Conservation (phyloP, 495 filamentous ascomycete genomes). For the Aspergillus panamensis region DNA sequence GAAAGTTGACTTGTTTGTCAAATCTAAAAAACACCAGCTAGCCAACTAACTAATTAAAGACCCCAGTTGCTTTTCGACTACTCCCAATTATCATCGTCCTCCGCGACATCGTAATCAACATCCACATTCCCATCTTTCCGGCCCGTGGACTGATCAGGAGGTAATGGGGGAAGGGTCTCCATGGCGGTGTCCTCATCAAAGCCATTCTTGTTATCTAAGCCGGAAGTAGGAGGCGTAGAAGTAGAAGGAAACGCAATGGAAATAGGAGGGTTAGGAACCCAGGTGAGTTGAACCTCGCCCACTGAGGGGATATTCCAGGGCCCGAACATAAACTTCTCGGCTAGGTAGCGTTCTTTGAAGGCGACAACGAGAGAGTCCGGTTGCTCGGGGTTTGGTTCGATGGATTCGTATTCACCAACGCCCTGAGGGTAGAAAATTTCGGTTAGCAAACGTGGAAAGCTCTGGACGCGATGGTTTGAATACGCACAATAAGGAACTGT, state of each 20-base stretch:
- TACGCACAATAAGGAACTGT: conserved; percentile 79
- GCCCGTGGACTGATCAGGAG: conserved; percentile 20
- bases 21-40: too few species aligned
- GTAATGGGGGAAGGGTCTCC: conserved; percentile 25
- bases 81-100: conserved; percentile 49
- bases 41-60: conserved; percentile 11
- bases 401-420: conserved; percentile 75
- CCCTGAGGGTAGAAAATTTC: conserved; percentile 47
- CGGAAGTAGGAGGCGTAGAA: neutral
- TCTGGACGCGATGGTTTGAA: neutral
- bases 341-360: conserved; percentile 87
- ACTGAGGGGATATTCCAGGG: conserved; percentile 66
- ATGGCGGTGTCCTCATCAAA: conserved; percentile 39
- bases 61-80: conserved; percentile 5
- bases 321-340: conserved; percentile 77
- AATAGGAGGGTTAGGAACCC: conserved; percentile 56
- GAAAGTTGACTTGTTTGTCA: too few species aligned
- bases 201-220: conserved; percentile 24
- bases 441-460: neutral
- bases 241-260: conserved; percentile 17
- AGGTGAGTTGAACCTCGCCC: conserved; percentile 71
- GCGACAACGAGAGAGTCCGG: conserved; percentile 60
- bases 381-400: conserved; percentile 60
- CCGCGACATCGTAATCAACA: conserved; percentile 53
- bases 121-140: conserved; percentile 29